Evolutionary conservation across 2,329 filamentous ascomycete genomes (phyloP), one percentile per base, ranked within the genome.

Genomic region (Talaromyces piceae): DNA sequence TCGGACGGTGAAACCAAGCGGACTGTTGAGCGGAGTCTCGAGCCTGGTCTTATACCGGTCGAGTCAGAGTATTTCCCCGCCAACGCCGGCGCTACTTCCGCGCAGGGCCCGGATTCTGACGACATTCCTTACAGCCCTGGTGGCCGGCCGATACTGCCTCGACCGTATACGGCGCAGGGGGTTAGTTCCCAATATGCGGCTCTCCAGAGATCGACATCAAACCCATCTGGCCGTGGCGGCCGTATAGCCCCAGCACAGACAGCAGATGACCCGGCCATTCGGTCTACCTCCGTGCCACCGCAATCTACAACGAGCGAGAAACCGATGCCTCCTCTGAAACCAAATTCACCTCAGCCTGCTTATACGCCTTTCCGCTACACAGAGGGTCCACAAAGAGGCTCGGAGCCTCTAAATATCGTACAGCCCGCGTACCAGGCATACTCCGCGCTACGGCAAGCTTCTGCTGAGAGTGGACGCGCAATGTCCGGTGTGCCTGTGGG

Each of bases 91-190:
- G 60, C 61, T 26, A 39, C 20, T 53, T 28, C 41, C 37, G 33
- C 45, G n/a, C 43, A 41, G 13, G 39, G 44, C 12, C 41, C 16
- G 8, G 48, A 54, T 44, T 39, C 37, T 12, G 63, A 65, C 52
- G 66, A 65, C 53, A 61, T 65, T 37, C 64, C 69, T 33, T 80
- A 79, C 54, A 80, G 77, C 54, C 75, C 77, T 18, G 78, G 77
- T 20, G 78, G 78, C 6, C 67, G 78, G 27, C 77, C 78, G 8
- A 69, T 76, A 9, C 54, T 76, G 16, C 60, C 54, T 61, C 60
- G 26, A 56, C 61, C 26, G 12, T 25, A 22, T 41, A 48, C 25
- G 41, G 37, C 27, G 37, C 41, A 37, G n/a, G 47, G 4, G 47
- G 11, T 48, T 9, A 51, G 54, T 9, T 45, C 48, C 20, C 26